Base-by-base conservation (phyloP, 805 yeast species). In the Isabelozyma pseudorhagii region DNA sequence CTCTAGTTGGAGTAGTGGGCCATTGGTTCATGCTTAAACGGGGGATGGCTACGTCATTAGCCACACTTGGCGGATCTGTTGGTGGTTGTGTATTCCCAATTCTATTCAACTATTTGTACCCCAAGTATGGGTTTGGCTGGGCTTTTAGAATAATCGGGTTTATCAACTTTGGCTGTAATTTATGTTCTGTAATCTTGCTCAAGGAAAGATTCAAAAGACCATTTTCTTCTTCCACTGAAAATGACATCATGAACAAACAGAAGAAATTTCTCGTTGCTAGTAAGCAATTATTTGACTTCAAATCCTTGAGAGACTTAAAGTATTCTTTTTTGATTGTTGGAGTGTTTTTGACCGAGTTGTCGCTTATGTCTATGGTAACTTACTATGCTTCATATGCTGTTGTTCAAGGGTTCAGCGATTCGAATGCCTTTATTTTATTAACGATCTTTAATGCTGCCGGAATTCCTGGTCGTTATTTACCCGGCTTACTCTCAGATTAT, bases 51-150 rank as follows among this genome's bases (percentile, higher is more conserved):
- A 64, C 28, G 44, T 53, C 40, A 0, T 54, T 83, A 3, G 84
- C 85, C 4, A 42, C 45, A n/a, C n/a, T 42, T 28, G 90, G 89
- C 2, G 88, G 88, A 1, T 80, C 87, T 3, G 63, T 82, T 6
- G 90, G 89, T 1, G 91, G 90, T 4, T 71, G 83, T 9, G 58
- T 83, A 5, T 79, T 81, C 59, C 88, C 90, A 1, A 63, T 84
- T 38, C 64, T 81, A 61, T 63, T 83, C 50, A 67, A 77, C 49
- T 59, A 70, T 10, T 60, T 81, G 46, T 78, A 79, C 52, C 60
- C 67, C 1, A 59, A 61, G 11, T 62, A 79, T n/a, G 88, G 89
- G 1, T 85, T 72, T 59, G 75, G 69, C 1, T 84, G 88, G 87
- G 75, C 87, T 1, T 75, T 82, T 17, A 47, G 89, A 38, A 69